phyloP scores from a whole-genome alignment of 768 basidiomycete genomes.

The Lactarius indigo region DNA sequence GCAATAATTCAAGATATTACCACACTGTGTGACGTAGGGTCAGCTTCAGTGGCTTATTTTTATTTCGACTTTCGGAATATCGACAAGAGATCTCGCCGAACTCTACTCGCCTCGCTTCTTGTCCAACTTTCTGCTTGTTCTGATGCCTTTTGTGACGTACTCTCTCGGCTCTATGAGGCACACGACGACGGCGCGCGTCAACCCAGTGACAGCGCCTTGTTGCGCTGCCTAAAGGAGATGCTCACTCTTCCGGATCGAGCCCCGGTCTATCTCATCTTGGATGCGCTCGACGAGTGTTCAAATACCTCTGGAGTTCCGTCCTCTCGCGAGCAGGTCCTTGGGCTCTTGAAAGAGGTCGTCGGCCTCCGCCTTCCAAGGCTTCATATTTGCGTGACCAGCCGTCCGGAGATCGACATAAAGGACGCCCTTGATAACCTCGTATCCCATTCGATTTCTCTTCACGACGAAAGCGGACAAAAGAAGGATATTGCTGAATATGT shows the following conservation, averaged over 20 bases:
- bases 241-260: neutral
- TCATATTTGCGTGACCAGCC: neutral
- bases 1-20: neutral
- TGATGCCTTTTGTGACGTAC: neutral
- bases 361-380: neutral
- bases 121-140: neutral
- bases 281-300: neutral
- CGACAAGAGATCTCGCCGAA: neutral
- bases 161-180: neutral
- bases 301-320: neutral
- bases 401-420: neutral
- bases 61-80: neutral
- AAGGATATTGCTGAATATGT: neutral
- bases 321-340: neutral
- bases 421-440: neutral
- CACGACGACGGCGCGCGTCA: neutral
- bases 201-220: neutral
- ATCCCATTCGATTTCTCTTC: neutral
- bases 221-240: neutral
- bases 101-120: neutral
- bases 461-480: neutral
- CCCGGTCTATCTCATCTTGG: neutral
- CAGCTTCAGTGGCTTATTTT: neutral
- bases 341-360: neutral
- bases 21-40: neutral